phyloP scores from a whole-genome alignment of 1,284 basidiomycete species.

The Cerioporus squamosus region DNA sequence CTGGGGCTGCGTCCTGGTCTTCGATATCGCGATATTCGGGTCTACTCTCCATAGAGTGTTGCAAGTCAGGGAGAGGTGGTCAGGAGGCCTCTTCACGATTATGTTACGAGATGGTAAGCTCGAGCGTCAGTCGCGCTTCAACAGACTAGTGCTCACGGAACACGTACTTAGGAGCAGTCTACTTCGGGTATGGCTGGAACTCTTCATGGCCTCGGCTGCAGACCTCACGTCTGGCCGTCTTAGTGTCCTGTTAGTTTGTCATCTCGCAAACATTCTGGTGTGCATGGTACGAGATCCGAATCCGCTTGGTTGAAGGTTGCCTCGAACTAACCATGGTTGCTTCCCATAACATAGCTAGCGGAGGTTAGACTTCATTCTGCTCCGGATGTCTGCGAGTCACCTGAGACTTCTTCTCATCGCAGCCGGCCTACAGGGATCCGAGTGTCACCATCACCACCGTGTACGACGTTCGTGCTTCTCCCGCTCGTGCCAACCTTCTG shows the following conservation, averaged over 20 bases:
- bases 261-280: conserved; percentile 2
- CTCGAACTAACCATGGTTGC: background rate
- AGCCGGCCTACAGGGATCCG: background rate
- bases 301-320: background rate
- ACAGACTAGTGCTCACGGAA: background rate
- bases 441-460: background rate
- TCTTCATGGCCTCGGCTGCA: background rate
- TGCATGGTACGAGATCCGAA: background rate
- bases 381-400: no score
- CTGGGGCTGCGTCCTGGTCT: conserved; percentile 1
- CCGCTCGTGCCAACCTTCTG: background rate
- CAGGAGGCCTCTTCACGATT: background rate
- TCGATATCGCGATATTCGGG: conserved; percentile 1
- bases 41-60: background rate
- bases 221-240: background rate
- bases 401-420: background rate
- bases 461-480: background rate
- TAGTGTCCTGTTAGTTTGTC: conserved; percentile 2
- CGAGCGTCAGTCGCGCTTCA: background rate
- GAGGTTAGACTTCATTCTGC: background rate
- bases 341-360: background rate
- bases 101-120: conserved; percentile 9
- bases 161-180: background rate
- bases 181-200: conserved; percentile 4
- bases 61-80: background rate